These are phyloP conservation scores for Luffa acutangula DNA, from an alignment of 306 rosid genomes.

Conservation along the genomic window DNA sequence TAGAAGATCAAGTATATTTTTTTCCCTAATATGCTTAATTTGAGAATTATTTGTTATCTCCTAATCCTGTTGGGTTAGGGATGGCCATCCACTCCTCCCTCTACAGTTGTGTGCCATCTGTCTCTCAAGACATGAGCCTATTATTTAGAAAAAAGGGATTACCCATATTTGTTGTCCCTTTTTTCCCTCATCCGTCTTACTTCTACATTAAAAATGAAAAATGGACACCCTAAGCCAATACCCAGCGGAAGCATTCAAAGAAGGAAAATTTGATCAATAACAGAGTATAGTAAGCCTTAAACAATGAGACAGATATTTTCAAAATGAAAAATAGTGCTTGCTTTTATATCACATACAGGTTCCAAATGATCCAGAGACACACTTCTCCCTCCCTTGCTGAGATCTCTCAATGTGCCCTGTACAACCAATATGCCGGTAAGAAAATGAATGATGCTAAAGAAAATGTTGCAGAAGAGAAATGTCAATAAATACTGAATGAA, in stretches of 20 bases:
- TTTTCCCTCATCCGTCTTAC: neutral
- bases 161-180: neutral
- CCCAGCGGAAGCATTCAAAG: neutral
- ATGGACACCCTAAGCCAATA: neutral
- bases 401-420: conserved; percentile 96
- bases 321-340: neutral
- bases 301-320: neutral
- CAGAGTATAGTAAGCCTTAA: neutral
- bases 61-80: neutral
- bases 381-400: conserved; percentile 82
- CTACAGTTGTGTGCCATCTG: neutral
- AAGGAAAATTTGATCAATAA: neutral
- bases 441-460: conserved; percentile 9
- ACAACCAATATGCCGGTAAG: conserved; percentile 28
- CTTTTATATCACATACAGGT: conserved; percentile 38
- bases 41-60: neutral
- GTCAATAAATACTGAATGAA: neutral
- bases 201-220: neutral
- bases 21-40: neutral
- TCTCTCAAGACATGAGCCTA: neutral
- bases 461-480: neutral
- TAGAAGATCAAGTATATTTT: neutral
- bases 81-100: neutral
- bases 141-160: neutral
- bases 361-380: conserved; percentile 48